Percentiles rank a stretch among this genome's conserved stretches.
phyloP scores from a whole-genome alignment of 2,329 filamentous ascomycete genomes.

The Bertia moriformis region DNA sequence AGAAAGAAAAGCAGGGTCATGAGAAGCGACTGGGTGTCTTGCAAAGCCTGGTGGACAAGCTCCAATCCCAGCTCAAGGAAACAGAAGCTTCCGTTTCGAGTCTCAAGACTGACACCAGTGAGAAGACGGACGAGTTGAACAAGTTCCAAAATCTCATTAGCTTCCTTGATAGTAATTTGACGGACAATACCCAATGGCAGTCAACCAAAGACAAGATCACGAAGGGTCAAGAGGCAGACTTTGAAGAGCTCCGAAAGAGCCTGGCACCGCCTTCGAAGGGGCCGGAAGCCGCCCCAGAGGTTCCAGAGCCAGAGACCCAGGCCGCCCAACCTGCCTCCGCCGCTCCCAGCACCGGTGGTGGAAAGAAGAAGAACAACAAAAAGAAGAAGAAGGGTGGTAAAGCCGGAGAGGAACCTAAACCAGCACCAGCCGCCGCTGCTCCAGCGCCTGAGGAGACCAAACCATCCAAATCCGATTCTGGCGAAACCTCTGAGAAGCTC shows the following conservation, averaged over 20 bases:
- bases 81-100: constrained; percentile 16
- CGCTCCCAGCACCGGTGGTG: constrained; percentile 8
- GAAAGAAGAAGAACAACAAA: constrained; percentile 76
- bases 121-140: constrained; percentile 23
- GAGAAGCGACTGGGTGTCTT: constrained; percentile 22
- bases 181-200: constrained; percentile 17
- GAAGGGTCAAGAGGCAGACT: constrained; percentile 16
- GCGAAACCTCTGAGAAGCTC: constrained; percentile 6
- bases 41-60: constrained; percentile 7
- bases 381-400: constrained; percentile 62
- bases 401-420: constrained; percentile 17
- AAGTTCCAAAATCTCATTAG: constrained; percentile 15
- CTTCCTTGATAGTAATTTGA: constrained; percentile 9
- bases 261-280: constrained; percentile 4
- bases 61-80: constrained; percentile 28
- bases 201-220: constrained; percentile 14
- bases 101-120: constrained; percentile 21
- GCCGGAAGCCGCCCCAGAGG: constrained; percentile 9
- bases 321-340: constrained; percentile 3
- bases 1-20: constrained; percentile 21
- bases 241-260: constrained; percentile 16
- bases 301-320: constrained; percentile 10
- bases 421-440: constrained; percentile 12
- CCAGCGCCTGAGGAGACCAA: constrained; percentile 15
- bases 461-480: constrained; percentile 6